Evolutionary conservation across 208 protist species (phyloP).

Genomic region (Crithidia expoeki): DNA sequence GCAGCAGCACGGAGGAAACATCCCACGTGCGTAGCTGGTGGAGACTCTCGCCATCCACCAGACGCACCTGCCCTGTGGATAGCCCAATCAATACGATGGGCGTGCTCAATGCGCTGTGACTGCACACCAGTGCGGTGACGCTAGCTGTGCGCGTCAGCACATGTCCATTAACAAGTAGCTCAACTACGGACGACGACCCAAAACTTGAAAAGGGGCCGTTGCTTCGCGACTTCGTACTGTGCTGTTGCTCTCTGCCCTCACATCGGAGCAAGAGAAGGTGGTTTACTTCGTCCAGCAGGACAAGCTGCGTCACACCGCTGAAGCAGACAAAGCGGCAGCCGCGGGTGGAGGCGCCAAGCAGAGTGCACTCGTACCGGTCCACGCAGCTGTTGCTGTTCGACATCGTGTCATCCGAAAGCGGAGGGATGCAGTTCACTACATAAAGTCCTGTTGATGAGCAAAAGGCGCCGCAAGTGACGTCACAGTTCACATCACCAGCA

Average conservation of each 20-base stretch:
- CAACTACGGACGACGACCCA: constrained; percentile 11
- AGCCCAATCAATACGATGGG: constrained; percentile 55
- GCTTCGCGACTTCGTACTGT: constrained; percentile 16
- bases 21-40: constrained; percentile 26
- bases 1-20: constrained; percentile 4
- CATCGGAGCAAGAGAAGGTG: constrained; percentile 30
- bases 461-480: constrained; percentile 11
- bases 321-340: constrained; percentile 27
- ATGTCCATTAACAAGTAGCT: constrained; percentile 68
- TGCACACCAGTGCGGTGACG: constrained; percentile 45
- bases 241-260: background rate
- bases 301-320: constrained; percentile 11
- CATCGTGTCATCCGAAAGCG: background rate
- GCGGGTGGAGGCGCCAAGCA: constrained; percentile 21
- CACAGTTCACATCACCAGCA: constrained; percentile 12
- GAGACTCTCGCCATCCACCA: constrained; percentile 64
- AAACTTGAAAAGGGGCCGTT: no score
- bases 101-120: constrained; percentile 36
- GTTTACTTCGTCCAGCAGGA: constrained; percentile 30
- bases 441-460: constrained; percentile 13
- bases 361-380: constrained; percentile 2
- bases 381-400: background rate
- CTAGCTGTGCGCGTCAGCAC: constrained; percentile 36
- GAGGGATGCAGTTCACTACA: constrained; percentile 1
- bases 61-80: constrained; percentile 59